Base-by-base conservation (phyloP, 2,329 filamentous ascomycete genomes). In the Colletotrichum lini region DNA sequence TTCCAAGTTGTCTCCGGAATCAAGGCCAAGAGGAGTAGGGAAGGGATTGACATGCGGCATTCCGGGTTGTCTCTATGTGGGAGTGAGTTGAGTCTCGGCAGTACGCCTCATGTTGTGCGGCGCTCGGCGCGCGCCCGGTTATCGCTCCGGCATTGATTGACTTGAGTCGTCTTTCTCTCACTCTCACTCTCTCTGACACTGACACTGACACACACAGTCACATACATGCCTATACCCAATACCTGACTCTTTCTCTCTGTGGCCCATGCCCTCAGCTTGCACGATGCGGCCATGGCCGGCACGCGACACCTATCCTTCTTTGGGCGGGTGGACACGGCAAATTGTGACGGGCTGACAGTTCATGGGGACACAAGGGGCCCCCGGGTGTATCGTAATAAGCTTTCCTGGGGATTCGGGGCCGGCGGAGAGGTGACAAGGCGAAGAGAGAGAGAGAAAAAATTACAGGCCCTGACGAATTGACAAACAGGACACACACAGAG, bases 341-440 rank as follows among this genome's bases (percentile, higher is more conserved):
- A 38, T 60, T 65, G 45, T 42, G 21, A 67, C 16, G 9, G 30
- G 8, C 8, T 10, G 30, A 8, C 30, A 35, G 54, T 16, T 12
- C 35, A 50, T 9, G 35, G 12, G 40, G 6, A 35, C 26, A 23
- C 64, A 52, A 54, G 58, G 58, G 38, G 1, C 45, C 52, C 53
- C 68, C 40, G 30, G 54, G 21, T 16, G 38, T 44, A 45, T 38
- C 47, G 45, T 23, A 40, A 54, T 60, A 72, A 72, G 69, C 69
- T 72, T 68, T 72, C 65, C 65, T 69, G 68, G 58, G 65, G 68
- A 68, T 63, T 63, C 59, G 52, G 45, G 56, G 68, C 15, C 30
- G 15, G 26, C 60, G 45, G 45, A 58, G 40, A 8, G 44, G 30
- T 35, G 54, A 44, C 54, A 60, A 40, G 38, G 50, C 10, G 21